A percentile compares a stretch with the other conserved stretches of the same genome.
phyloP scores from a whole-genome alignment of 2,329 filamentous ascomycete species.

The Macrophomina pseudophaseolina region DNA sequence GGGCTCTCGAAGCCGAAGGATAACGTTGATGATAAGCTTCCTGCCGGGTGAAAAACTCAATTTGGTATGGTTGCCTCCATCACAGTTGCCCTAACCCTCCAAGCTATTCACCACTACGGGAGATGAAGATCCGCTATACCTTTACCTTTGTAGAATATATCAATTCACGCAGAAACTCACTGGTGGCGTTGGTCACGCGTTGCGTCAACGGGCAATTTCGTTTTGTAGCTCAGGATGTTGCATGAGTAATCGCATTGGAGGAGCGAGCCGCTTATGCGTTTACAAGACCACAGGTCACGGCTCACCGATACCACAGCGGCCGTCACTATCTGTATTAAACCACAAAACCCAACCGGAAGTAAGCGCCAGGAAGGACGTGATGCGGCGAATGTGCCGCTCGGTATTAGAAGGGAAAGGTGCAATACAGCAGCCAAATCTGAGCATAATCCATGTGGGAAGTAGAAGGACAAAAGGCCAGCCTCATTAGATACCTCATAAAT shows the following conservation, averaged over 20 bases:
- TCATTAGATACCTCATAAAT: neutral
- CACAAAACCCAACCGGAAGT: neutral
- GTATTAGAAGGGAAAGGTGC: no score
- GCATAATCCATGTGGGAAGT: neutral
- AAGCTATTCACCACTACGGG: no score
- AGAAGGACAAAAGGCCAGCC: neutral
- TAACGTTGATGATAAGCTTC: no score
- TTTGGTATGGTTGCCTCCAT: no score
- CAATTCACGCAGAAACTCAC: neutral
- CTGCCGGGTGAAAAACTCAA: no score
- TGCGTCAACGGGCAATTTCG: no score
- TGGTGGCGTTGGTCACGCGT: neutral
- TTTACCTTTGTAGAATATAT: neutral
- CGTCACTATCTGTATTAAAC: neutral
- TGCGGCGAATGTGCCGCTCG: no score
- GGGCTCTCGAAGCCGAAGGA: no score
- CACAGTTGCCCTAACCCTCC: no score
- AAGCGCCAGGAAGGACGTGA: no score
- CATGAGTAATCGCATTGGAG: neutral
- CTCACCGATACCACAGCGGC: neutral
- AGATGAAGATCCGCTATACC: no score
- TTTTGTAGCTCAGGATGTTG: neutral
- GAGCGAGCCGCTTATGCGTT: neutral
- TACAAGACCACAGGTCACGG: constrained; percentile 4
- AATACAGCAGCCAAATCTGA: neutral